Conservation (phyloP, 768 basidiomycete species). For the Pulveroboletus sp. region DNA sequence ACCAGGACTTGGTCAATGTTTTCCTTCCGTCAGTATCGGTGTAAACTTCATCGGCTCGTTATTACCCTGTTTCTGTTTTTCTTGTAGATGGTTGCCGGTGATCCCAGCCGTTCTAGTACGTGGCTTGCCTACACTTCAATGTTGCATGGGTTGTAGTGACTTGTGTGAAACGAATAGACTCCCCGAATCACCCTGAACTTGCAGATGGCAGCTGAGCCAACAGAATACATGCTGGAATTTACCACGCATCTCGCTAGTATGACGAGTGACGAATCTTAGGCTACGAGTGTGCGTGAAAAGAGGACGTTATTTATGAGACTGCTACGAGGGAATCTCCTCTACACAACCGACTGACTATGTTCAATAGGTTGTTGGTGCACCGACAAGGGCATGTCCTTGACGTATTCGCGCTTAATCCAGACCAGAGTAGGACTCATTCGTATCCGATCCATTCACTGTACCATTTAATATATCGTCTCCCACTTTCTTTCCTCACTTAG, state of each 20-base stretch:
- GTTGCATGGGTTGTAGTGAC: neutral
- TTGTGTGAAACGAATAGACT: constrained; percentile 6
- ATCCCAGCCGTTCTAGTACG: constrained; percentile 14
- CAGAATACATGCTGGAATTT: constrained; percentile 6
- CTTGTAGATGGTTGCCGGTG: constrained; percentile 10
- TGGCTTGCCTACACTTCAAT: neutral
- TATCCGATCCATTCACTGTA: too few relatives aligned
- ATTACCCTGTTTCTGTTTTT: neutral
- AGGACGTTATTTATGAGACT: neutral
- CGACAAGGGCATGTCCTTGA: too few relatives aligned
- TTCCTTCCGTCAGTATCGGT: constrained; percentile 13
- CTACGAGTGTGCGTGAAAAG: neutral
- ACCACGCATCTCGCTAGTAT: constrained; percentile 3
- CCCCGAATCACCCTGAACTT: constrained; percentile 21
- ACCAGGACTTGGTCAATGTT: constrained; percentile 9
- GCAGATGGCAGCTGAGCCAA: constrained; percentile 8
- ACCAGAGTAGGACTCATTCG: too few relatives aligned
- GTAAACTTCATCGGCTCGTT: neutral
- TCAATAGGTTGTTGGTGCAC: too few relatives aligned
- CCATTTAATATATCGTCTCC: too few relatives aligned
- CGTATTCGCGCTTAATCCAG: too few relatives aligned
- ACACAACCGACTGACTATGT: neutral
- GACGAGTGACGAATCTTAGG: neutral
- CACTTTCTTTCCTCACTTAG: too few relatives aligned
- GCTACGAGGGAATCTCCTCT: neutral